Conservation (phyloP, 2,329 filamentous ascomycete species). For the Pseudogymnoascus sp. region DNA sequence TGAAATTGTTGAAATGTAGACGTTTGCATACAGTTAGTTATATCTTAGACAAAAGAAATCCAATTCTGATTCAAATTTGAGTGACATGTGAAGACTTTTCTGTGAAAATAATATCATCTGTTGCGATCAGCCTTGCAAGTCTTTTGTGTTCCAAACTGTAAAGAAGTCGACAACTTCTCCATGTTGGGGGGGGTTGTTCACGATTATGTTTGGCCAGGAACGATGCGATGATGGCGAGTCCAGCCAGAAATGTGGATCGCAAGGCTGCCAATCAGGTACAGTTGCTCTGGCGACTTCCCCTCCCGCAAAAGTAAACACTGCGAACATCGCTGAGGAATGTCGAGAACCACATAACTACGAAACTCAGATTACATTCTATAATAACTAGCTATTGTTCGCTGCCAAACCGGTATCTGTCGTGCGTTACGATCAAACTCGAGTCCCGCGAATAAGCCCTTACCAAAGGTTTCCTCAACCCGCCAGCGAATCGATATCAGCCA, state of each 20-base stretch:
- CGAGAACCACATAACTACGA: neutral
- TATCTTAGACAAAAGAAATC: neutral
- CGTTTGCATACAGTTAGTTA: neutral
- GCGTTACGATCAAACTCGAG: neutral
- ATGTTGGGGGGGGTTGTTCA: neutral
- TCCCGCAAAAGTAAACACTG: constrained; percentile 7
- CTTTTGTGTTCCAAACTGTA: neutral
- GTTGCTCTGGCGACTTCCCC: constrained; percentile 9
- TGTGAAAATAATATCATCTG: neutral
- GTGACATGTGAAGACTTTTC: neutral
- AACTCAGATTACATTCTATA: neutral
- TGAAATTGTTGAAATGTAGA: neutral
- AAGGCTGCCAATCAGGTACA: constrained; percentile 4
- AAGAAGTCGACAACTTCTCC: neutral
- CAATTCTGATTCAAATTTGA: neutral
- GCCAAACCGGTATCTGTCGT: neutral
- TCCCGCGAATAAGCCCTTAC: neutral
- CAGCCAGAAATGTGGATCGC: constrained; percentile 9
- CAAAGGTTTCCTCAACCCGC: neutral
- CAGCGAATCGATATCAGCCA: neutral
- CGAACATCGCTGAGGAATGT: neutral
- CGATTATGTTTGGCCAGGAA: neutral
- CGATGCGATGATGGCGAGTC: neutral
- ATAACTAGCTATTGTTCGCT: neutral
- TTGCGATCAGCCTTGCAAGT: neutral